Base-by-base conservation (phyloP, 345 rosid species). In the Isatis tinctoria region DNA sequence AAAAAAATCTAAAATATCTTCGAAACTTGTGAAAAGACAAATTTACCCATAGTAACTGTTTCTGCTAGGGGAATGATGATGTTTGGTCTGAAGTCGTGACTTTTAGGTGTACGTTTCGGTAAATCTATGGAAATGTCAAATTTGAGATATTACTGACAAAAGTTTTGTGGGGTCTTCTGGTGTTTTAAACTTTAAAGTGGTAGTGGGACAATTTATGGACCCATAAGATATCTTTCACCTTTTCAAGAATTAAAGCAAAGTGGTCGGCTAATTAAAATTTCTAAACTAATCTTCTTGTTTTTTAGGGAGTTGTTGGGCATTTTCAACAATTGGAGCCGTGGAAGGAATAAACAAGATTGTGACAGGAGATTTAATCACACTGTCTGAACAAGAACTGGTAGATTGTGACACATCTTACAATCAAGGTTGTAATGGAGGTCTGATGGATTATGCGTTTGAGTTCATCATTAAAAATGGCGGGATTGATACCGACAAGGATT, bases 231-330 rank as follows among this genome's bases (percentile, higher is more conserved):
- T 52, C 24, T 37, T 36, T 22, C 13, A 40, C 45, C 22, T 60
- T 35, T 60, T 20, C 5, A 36, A 18, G 30, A 60, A 37, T 37
- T 60, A 13, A 39, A 12, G 32, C 10, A 5, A 5, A 49, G 28
- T 49, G 54, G 8, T 20, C 26, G 12, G 12, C 52, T 36, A 37
- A 57, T 16, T 56, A 10, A 30, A 32, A 16, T 35, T 44, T 17
- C 35, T 59, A 0, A 63, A 69, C 13, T 43, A 54, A 65, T 65
- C 57, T 60, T 30, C 14, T 70, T 49, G 30, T 14, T 33, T 33
- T 5, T 65, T 10, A 91, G 99, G 99, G 88, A 88, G 97, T 63
- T 95, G 99, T 85, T 95, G 99, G 99, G 99, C 99, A 0, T 95
- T 95, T 71, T 88, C 99, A 27, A 77, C 97, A 0, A 76, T 95